Evolutionary conservation across 108 stramenopile species (phyloP), one percentile per base, ranked within the genome.

Genomic region (Asterionellopsis glacialis): DNA sequence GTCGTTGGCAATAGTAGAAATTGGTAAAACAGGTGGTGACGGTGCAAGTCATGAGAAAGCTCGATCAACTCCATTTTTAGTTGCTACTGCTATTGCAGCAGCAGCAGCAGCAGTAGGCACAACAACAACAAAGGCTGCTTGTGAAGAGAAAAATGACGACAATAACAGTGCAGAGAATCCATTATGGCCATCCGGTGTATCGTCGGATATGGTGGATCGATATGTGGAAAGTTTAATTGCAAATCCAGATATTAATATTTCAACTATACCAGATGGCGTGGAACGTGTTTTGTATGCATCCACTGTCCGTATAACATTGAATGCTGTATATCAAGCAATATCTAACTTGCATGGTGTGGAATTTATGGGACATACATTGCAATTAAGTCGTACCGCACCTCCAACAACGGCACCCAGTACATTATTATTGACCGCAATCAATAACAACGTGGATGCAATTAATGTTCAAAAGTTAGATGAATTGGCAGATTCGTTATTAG

Each of bases 401-500:
- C 2, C 33, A 33, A 33, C 2, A 33, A 33, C 5, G 1, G 27
- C 53, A 22, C 16, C 53, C 2, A 18, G 11, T 16, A 11, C n/a
- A 2, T n/a, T 27, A 41, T 58, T 58, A 16, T 5, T 47, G 41
- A 14, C 40, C 19, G 7, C 2, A 5, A 33, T 7, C 11, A n/a
- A 43, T 28, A 16, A 48, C 6, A 48, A 48, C 9, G 16, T 21
- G 47, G 57, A 33, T 18, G 21, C 13, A 1, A 64, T 78, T 6
- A 61, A 78, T 40, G 63, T 65, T 24, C 39, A 49, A 23, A 51
- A 69, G 39, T 57, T 78, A 41, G 67, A 65, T 0, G 14, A 59
- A 60, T 57, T 78, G 14, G 76, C 76, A 3, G 64, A 67, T 12
- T 51, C 59, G 1, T 39, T 78, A 21, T 50, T 78, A 33, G 50